Conservation (phyloP, 495 filamentous ascomycete genomes). For the Recurvomyces mirabilis region DNA sequence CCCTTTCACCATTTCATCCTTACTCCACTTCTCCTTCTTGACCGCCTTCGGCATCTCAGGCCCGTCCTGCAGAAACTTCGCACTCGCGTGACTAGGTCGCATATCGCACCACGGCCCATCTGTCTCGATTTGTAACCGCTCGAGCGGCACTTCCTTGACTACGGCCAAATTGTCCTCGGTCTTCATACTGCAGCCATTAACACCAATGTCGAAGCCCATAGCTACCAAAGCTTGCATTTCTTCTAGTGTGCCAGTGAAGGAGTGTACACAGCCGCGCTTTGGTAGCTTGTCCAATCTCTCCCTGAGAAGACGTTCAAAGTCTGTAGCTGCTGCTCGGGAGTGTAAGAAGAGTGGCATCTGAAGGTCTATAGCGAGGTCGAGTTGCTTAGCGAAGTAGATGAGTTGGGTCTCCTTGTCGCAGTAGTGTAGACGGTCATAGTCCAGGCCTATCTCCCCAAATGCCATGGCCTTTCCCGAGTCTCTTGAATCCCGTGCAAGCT, state of each 20-base stretch:
- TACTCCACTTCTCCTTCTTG: constrained; percentile 88
- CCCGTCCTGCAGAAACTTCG: constrained; percentile 40
- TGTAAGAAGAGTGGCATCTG: constrained; percentile 84
- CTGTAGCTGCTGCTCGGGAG: constrained; percentile 68
- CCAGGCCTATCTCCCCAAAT: constrained; percentile 91
- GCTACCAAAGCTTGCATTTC: constrained; percentile 70
- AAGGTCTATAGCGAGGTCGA: constrained; percentile 63
- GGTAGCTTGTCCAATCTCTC: constrained; percentile 46
- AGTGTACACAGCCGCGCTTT: constrained; percentile 72
- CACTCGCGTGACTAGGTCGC: constrained; percentile 51
- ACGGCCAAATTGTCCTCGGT: constrained; percentile 79
- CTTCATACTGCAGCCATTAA: constrained; percentile 90
- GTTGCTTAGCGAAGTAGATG: constrained; percentile 72
- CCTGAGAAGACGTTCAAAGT: constrained; percentile 59
- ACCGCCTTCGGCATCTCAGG: constrained; percentile 39
- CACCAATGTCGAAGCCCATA: constrained; percentile 68
- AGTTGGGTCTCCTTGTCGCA: constrained; percentile 65
- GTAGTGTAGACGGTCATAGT: constrained; percentile 84
- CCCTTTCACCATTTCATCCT: constrained; percentile 77
- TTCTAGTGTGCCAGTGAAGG: constrained; percentile 73
- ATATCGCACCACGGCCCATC: constrained; percentile 87
- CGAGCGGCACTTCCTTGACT: constrained; percentile 61
- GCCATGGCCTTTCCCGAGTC: constrained; percentile 51
- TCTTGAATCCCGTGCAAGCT: constrained; percentile 41
- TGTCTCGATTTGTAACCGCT: constrained; percentile 76